Evolutionary conservation across 306 rosid species (phyloP).

Genomic region (Psophocarpus tetragonolobus): DNA sequence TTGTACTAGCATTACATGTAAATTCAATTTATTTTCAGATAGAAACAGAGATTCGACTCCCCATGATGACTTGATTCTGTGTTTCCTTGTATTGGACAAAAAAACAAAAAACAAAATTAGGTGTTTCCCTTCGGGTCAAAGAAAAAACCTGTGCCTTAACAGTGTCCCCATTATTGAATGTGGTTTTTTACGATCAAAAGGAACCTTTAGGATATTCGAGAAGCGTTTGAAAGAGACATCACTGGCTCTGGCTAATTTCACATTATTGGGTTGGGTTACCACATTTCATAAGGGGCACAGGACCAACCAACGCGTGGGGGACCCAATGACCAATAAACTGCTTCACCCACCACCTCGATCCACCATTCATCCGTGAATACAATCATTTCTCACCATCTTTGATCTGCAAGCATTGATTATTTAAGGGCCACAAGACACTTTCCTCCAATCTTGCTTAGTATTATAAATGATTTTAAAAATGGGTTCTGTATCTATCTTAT

Average conservation of each 20-base stretch:
- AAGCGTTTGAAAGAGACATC: background rate
- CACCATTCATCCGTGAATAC: background rate
- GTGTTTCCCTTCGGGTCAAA: background rate
- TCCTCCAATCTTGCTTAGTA: background rate
- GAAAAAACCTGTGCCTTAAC: background rate
- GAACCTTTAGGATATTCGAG: slow-evolving; percentile 8
- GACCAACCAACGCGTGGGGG: background rate
- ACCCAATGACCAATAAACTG: background rate
- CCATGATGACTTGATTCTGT: background rate
- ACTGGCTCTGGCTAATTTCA: background rate
- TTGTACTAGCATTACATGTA: no score
- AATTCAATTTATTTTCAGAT: no score
- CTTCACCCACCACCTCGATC: background rate
- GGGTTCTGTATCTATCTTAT: no score
- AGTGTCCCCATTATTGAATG: background rate
- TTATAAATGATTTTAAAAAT: background rate
- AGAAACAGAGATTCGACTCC: no score
- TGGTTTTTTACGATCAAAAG: background rate
- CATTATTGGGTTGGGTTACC: background rate
- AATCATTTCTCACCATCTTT: background rate
- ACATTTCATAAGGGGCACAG: background rate
- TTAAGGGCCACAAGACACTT: background rate
- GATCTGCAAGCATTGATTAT: background rate
- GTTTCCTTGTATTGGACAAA: background rate
- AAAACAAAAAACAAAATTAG: background rate